These are phyloP conservation scores for Cylindrotheca closterium DNA, from an alignment of 108 stramenopile genomes.

Conservation along the genomic window DNA sequence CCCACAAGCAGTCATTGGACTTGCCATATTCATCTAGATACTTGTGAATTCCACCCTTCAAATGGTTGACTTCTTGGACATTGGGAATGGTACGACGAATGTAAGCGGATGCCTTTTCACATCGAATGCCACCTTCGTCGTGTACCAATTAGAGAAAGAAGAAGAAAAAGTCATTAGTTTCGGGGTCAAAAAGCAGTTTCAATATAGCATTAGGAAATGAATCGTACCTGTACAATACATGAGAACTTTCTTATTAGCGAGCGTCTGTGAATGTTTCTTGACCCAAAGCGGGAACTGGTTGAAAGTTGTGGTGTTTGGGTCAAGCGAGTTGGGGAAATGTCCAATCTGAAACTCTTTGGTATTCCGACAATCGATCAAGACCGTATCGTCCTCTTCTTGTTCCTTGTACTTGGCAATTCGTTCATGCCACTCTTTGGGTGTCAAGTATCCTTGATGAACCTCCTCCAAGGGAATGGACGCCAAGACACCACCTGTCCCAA, in stretches of 20 bases:
- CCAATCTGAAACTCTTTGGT: constrained; percentile 84
- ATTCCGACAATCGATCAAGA: constrained; percentile 81
- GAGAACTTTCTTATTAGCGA: constrained; percentile 55
- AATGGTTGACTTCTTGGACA: constrained; percentile 61
- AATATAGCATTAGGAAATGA: no score
- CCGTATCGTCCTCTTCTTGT: constrained; percentile 39
- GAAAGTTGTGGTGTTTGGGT: constrained; percentile 54
- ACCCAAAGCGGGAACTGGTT: constrained; percentile 65
- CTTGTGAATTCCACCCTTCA: constrained; percentile 88
- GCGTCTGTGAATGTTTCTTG: constrained; percentile 23
- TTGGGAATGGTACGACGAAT: constrained; percentile 47
- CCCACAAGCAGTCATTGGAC: constrained; percentile 40
- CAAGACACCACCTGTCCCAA: constrained; percentile 75
- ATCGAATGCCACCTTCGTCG: constrained; percentile 73
- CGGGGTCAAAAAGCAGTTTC: background rate
- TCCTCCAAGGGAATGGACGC: constrained; percentile 55
- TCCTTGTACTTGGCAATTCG: constrained; percentile 33
- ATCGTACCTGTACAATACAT: constrained; percentile 89
- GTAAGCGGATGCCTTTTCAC: constrained; percentile 89
- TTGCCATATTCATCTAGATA: constrained; percentile 74
- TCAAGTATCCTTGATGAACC: constrained; percentile 71
- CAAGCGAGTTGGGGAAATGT: constrained; percentile 44
- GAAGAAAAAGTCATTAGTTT: background rate
- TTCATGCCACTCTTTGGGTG: constrained; percentile 76
- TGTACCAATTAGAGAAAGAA: background rate